Base-by-base conservation (phyloP, 371 early-diverging fungal genomes). In the Mucor mucedo region DNA sequence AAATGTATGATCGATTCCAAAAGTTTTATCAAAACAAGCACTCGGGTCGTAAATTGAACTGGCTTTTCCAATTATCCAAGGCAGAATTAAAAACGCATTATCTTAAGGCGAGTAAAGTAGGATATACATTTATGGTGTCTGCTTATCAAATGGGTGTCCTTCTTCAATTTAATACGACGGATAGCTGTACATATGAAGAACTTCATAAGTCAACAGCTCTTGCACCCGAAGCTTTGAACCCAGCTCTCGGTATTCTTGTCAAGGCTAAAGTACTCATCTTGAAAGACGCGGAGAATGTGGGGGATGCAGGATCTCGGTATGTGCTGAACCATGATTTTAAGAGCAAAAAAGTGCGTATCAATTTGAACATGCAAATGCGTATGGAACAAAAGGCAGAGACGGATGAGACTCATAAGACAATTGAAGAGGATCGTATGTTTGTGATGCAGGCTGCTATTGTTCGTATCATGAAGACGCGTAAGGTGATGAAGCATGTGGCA, bases 361-460 rank as follows among this genome's bases (percentile, higher is more conserved):
- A 96, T 72, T 72, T 97, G 53, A 94, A 95, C 56, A 68, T 89
- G 61, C 87, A 87, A 5, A 82, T 93, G 76, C 90, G 89, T 71
- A 82, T 88, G 7, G 98, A 98, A 72, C 89, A 89, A 65, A 95
- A 96, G 78, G 83, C 80, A 11, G 97, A 98, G 60, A 73, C 87
- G 3, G 92, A 92, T 32, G 95, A 95, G 32, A 95, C 95, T 14
- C 92, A 94, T 79, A 89, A 89, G 77, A 88, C 89, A 0, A 89
- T 97, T 44, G 93, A 91, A 62, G 91, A 93, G 63, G 96, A 96
- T 69, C 91, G 97, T 52, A 92, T 91, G 80, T 76, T 89, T 62
- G 71, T 92, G 53, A 96, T 98, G 78, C 96, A 98, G 89, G 98
- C 97, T 9, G 97, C 98, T 4, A 96, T 98, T 82, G 99, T 98